Base-by-base conservation (phyloP, 352 stramenopile genomes). In the Globisporangium viniferum region DNA sequence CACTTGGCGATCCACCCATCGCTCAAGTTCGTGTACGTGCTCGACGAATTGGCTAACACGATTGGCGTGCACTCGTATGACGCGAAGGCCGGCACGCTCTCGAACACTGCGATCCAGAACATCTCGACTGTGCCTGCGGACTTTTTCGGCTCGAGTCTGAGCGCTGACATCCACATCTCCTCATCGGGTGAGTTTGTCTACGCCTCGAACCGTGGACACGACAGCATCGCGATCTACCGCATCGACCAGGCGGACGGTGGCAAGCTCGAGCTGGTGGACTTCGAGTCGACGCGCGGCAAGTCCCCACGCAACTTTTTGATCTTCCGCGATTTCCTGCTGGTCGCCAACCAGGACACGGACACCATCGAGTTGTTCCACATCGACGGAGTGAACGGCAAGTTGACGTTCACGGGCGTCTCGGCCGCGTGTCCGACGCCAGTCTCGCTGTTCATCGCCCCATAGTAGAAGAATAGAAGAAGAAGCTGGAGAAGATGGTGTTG, bases 1-100 rank as follows among this genome's bases (percentile, higher is more conserved):
- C 88, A 95, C 74, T 74, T 95, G 20, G 84, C 80, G n/a, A 70
- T 95, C n/a, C 87, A 89, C 29, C 39, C 74, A 31, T 72, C 73
- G 22, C 67, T 82, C 12, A 63, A 77, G 5, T 69, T 91, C 5
- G 84, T 69, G 33, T 95, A 93, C 70, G 81, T 95, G 18, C 69
- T 91, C 22, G 74, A 82, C 51, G 88, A 95, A 63, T 75, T 95
- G 18, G 74, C 78, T 15, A 94, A 80, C 68, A 81, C 74, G 0
- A 68, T 95, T n/a, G 72, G 79, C 22, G 86, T 94, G 29, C 74
- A 92, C 67, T 12, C 80, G 12, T 73, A 89, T 18, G 76, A 90
- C 62, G 60, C 67, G 39, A 66, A 66, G 49, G 82, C 69, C 3
- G 82, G 81, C 20, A 73, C 77, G 31, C 60, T 95, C 22, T 72